These are phyloP conservation scores for Aspergillus affinis DNA, from an alignment of 495 filamentous ascomycete species.

Conservation along the genomic window DNA sequence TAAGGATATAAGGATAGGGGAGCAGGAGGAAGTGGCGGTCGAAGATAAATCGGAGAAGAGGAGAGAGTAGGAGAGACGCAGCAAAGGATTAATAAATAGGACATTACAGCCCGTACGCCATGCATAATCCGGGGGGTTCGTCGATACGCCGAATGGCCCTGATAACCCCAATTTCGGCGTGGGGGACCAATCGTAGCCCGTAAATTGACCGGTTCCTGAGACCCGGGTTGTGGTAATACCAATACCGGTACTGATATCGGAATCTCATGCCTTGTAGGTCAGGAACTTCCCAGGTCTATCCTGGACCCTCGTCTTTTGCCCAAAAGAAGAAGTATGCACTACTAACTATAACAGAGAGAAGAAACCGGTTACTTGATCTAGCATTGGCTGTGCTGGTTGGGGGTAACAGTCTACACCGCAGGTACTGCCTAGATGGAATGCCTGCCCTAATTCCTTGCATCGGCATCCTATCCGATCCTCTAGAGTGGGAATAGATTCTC, in stretches of 20 bases:
- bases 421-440: background rate
- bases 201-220: background rate
- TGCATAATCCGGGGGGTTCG: background rate
- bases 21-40: background rate
- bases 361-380: background rate
- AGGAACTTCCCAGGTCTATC: no score
- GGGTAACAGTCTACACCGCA: no score
- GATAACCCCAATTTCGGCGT: background rate
- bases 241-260: background rate
- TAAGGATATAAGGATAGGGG: background rate
- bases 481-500: background rate
- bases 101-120: background rate
- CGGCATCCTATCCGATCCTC: background rate
- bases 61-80: background rate
- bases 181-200: background rate
- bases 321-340: background rate
- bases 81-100: background rate
- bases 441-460: background rate
- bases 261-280: background rate
- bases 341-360: background rate
- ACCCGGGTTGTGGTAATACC: background rate
- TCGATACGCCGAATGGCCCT: background rate
- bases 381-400: background rate
- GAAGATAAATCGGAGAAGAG: background rate
- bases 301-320: background rate